phyloP scores from a whole-genome alignment of 345 rosid species.

The Cardamine resedifolia region DNA sequence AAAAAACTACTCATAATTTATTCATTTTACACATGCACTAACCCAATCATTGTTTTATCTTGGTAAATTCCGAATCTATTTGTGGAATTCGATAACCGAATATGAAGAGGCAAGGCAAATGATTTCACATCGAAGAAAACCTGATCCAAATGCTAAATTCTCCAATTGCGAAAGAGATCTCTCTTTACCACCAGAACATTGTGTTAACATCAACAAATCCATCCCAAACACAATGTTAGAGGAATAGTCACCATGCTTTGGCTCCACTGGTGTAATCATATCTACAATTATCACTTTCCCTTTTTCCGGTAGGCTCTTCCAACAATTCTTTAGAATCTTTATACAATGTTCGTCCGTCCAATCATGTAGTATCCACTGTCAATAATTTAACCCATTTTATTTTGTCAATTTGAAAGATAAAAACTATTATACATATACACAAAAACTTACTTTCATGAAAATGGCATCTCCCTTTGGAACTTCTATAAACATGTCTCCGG shows the following conservation, averaged over 20 bases:
- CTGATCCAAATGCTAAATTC: constrained; percentile 28
- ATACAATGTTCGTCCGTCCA: constrained; percentile 48
- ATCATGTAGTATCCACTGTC: constrained; percentile 45
- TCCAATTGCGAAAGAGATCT: too few species aligned
- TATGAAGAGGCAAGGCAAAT: neutral
- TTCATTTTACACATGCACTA: too few species aligned
- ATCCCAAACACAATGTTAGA: constrained; percentile 33
- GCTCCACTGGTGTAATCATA: constrained; percentile 34
- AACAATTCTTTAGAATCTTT: constrained; percentile 48
- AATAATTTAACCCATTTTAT: neutral
- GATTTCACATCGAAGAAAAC: constrained; percentile 38
- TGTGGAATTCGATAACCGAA: constrained; percentile 29
- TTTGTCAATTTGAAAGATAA: neutral
- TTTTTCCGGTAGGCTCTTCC: constrained; percentile 37
- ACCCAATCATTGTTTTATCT: neutral
- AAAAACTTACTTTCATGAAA: constrained; percentile 67
- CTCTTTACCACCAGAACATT: constrained; percentile 45
- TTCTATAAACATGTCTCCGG: constrained; percentile 73
- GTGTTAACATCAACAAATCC: constrained; percentile 48
- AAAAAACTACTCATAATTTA: too few species aligned
- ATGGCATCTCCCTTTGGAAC: constrained; percentile 75
- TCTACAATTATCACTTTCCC: constrained; percentile 51
- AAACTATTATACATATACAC: neutral
- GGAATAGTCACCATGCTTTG: constrained; percentile 25
- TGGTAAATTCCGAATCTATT: neutral